Evolutionary conservation across 257 asterid species (phyloP).

Genomic region (Mentha longifolia): DNA sequence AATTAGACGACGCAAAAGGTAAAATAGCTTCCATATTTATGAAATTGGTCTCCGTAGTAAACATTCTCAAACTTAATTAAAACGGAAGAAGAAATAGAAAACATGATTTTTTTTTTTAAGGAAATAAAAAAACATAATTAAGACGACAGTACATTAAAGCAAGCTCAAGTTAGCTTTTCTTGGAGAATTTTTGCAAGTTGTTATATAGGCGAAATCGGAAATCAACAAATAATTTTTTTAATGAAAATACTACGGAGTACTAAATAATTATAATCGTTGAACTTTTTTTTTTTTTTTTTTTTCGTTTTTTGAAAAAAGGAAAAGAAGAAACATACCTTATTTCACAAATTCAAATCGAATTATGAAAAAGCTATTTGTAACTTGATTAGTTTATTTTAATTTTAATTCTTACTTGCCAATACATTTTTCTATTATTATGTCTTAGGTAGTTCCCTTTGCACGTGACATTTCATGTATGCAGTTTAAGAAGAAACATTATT

Average conservation of each 20-base stretch:
- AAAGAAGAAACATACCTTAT: no score
- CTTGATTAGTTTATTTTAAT: no score
- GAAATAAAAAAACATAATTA: background rate
- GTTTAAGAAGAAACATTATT: background rate
- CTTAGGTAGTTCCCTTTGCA: slow-evolving; percentile 5
- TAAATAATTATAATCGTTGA: background rate
- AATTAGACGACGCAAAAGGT: background rate
- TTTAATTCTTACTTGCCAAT: background rate
- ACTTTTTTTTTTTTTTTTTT: no score
- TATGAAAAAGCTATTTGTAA: background rate
- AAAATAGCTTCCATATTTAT: background rate
- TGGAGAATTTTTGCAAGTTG: background rate
- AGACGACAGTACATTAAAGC: background rate
- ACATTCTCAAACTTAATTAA: slow-evolving; percentile 3
- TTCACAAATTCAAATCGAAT: background rate
- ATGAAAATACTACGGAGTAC: background rate
- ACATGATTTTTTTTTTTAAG: background rate
- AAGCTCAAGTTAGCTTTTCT: background rate
- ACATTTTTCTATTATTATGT: no score
- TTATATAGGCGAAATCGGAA: background rate
- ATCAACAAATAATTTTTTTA: background rate
- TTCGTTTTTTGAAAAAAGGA: no score
- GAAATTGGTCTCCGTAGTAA: background rate
- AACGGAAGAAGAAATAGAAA: background rate
- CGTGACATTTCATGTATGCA: slow-evolving; percentile 13